Percentiles rank a stretch among this genome's conserved stretches.
phyloP scores from a whole-genome alignment of 164 flowering plant species.

The Buxus sempervirens region DNA sequence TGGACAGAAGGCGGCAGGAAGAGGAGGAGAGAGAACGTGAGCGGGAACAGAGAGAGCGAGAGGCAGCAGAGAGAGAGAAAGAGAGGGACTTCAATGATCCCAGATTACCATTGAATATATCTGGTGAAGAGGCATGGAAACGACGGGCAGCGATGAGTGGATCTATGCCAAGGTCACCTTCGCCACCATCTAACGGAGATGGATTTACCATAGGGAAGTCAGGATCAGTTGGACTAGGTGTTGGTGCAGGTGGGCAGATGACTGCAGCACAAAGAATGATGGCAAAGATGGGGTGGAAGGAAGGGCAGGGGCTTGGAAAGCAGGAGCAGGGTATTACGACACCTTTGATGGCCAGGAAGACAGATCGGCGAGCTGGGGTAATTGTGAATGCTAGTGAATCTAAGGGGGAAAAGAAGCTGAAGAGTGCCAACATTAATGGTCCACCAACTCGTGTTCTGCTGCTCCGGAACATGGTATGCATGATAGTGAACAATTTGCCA shows the following conservation, averaged over 20 bases:
- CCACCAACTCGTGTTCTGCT: conserved; percentile 88
- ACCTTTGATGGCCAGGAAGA: conserved; percentile 95
- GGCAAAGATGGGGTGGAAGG: conserved; percentile 99
- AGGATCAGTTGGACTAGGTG: conserved; percentile 78
- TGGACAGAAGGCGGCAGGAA: conserved; percentile 46
- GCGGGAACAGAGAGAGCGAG: conserved; percentile 42
- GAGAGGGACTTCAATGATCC: conserved; percentile 47
- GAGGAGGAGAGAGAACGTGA: conserved; percentile 64
- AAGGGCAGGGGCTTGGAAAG: conserved; percentile 98
- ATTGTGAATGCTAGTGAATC: conserved; percentile 94
- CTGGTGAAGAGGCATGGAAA: conserved; percentile 98
- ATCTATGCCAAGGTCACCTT: conserved; percentile 55
- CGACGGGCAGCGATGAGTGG: conserved; percentile 82
- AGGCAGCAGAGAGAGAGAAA: conserved; percentile 29
- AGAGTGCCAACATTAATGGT: conserved; percentile 80
- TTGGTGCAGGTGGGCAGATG: conserved; percentile 98
- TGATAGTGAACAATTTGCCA: no score
- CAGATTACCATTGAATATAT: conserved; percentile 44
- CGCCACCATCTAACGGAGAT: conserved; percentile 53
- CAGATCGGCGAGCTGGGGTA: conserved; percentile 95
- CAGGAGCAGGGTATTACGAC: conserved; percentile 99
- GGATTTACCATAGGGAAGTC: conserved; percentile 91
- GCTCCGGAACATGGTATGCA: conserved; percentile 88
- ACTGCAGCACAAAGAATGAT: conserved; percentile 99
- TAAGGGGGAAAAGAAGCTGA: conserved; percentile 72